These are phyloP conservation scores for Pisolithus tinctorius DNA, from an alignment of 768 basidiomycete genomes.

Conservation along the genomic window DNA sequence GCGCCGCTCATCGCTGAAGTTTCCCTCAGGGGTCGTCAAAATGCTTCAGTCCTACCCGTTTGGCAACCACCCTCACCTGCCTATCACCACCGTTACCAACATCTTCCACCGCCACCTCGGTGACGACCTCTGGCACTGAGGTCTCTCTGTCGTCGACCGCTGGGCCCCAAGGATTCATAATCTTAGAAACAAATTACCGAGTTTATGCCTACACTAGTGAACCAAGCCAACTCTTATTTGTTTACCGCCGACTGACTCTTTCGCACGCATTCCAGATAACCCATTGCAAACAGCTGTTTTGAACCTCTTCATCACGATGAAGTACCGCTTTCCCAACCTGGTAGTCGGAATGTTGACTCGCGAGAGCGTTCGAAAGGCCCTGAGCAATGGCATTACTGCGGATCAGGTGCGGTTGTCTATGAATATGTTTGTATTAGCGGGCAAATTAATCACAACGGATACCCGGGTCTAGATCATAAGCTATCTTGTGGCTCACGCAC, in stretches of 20 bases:
- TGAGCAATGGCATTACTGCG: slow-evolving; percentile 92
- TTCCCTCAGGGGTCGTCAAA: slow-evolving; percentile 55
- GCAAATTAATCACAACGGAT: slow-evolving; percentile 7
- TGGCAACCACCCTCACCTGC: slow-evolving; percentile 91
- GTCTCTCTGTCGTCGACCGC: slow-evolving; percentile 40
- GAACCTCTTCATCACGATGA: slow-evolving; percentile 87
- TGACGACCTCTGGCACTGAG: slow-evolving; percentile 10
- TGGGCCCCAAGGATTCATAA: slow-evolving; percentile 82
- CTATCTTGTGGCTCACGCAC: slow-evolving; percentile 90
- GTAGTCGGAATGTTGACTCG: slow-evolving; percentile 95
- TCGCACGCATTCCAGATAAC: slow-evolving; percentile 55
- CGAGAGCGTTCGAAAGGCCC: slow-evolving; percentile 90
- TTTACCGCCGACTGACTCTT: slow-evolving; percentile 8
- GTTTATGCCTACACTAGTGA: slow-evolving; percentile 95
- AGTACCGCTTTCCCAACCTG: slow-evolving; percentile 93
- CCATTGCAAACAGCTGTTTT: slow-evolving; percentile 94
- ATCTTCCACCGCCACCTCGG: slow-evolving; percentile 25
- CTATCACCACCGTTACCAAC: slow-evolving; percentile 76
- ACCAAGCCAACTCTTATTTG: slow-evolving; percentile 10
- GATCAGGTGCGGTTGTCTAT: slow-evolving; percentile 63
- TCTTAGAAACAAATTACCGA: slow-evolving; percentile 97
- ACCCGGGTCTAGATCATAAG: slow-evolving; percentile 71
- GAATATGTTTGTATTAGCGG: slow-evolving; percentile 12
- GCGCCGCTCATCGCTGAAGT: slow-evolving; percentile 7
- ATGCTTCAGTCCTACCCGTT: slow-evolving; percentile 89